Evolutionary conservation across 768 basidiomycete species (phyloP).

Genomic region (Arthromyces matolae): DNA sequence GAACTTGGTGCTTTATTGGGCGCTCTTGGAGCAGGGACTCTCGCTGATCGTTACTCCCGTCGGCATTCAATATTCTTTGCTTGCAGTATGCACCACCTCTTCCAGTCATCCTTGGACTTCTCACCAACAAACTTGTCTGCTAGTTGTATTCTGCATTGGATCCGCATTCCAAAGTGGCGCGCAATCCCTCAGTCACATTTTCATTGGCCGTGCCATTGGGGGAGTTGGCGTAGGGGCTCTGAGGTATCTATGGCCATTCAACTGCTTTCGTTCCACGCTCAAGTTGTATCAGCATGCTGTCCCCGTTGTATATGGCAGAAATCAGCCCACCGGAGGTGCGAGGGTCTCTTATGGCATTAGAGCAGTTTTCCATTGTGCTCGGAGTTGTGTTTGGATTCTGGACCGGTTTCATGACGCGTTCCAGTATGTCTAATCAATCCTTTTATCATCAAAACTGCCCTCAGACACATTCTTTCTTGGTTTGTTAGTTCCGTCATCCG

Average conservation of each 20-base stretch:
- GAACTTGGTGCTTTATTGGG: conserved; percentile 82
- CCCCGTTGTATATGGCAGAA: conserved; percentile 80
- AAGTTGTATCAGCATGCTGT: conserved; percentile 54
- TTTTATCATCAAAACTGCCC: too few relatives aligned
- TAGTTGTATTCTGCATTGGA: conserved; percentile 70
- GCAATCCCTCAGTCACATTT: conserved; percentile 49
- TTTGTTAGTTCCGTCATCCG: conserved; percentile 50
- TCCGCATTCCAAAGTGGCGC: conserved; percentile 68
- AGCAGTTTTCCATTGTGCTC: conserved; percentile 77
- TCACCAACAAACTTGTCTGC: neutral
- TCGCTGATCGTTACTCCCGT: conserved; percentile 67
- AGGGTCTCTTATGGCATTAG: conserved; percentile 74
- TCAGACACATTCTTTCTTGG: too few relatives aligned
- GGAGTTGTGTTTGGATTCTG: conserved; percentile 84
- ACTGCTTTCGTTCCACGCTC: neutral
- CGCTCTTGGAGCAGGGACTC: conserved; percentile 60
- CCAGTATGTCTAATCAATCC: too few relatives aligned
- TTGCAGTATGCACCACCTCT: conserved; percentile 45
- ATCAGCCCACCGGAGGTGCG: conserved; percentile 79
- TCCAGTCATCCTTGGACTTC: neutral
- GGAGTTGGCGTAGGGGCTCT: conserved; percentile 79
- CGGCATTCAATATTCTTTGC: conserved; percentile 63
- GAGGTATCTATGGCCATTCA: conserved; percentile 38
- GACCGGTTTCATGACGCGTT: conserved; percentile 72
- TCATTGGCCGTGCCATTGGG: conserved; percentile 69